phyloP scores from a whole-genome alignment of 306 rosid genomes.

The Rosa persica region DNA sequence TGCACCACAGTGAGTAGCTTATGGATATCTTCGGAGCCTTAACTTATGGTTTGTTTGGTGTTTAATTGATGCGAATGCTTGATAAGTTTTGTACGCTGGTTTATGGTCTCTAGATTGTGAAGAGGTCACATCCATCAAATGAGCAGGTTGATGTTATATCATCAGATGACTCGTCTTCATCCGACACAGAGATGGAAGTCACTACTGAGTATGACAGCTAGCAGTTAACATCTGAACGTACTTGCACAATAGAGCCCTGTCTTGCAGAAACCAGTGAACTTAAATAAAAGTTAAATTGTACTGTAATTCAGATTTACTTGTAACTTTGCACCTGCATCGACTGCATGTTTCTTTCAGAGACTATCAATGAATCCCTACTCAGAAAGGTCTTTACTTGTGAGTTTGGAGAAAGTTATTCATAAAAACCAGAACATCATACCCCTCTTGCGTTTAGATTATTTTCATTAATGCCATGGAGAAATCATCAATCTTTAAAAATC shows the following conservation, averaged over 20 bases:
- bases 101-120: slow-evolving; percentile 35
- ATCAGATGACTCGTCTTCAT: slow-evolving; percentile 56
- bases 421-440: no score
- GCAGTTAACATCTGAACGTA: slow-evolving; percentile 50
- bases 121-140: slow-evolving; percentile 60
- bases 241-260: background rate
- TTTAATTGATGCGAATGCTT: background rate
- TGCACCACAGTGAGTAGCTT: background rate
- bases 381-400: background rate
- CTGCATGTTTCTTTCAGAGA: background rate
- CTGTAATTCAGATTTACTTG: background rate
- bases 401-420: background rate
- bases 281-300: background rate
- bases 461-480: background rate
- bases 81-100: slow-evolving; percentile 13
- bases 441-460: background rate
- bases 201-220: slow-evolving; percentile 19
- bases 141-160: slow-evolving; percentile 41
- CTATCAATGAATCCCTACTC: no score
- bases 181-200: slow-evolving; percentile 35
- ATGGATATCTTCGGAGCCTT: background rate
- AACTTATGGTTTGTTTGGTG: background rate
- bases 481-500: background rate
- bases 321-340: background rate
- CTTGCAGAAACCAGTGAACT: slow-evolving; percentile 8